Conservation (phyloP, 345 rosid species). For the Salix caprea region DNA sequence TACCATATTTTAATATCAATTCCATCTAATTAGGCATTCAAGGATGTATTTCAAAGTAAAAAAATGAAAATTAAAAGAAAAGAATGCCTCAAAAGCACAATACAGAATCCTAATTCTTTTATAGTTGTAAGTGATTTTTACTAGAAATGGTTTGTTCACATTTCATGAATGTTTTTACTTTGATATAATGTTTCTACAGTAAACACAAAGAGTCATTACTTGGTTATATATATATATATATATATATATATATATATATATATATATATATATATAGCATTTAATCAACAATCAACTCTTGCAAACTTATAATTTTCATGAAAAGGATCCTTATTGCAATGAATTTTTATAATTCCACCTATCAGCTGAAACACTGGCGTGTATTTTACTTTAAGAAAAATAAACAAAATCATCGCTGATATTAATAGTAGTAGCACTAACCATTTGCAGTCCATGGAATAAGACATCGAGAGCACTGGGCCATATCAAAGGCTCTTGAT, state of each 20-base stretch:
- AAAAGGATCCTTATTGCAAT: not conserved
- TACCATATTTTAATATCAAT: too few relatives aligned
- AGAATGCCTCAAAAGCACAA: too few relatives aligned
- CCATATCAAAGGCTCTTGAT: constrained; percentile 94
- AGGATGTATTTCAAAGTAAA: too few relatives aligned
- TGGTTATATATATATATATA: too few relatives aligned
- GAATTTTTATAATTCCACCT: not conserved
- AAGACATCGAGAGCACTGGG: constrained; percentile 94
- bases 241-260: too few relatives aligned
- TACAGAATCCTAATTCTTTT: too few relatives aligned
- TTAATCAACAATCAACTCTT: not conserved
- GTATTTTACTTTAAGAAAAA: not conserved
- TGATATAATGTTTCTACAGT: not conserved
- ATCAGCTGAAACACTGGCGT: not conserved
- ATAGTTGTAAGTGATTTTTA: not conserved
- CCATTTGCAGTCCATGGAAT: constrained; percentile 92
- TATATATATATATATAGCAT: too few relatives aligned
- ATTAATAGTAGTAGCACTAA: constrained; percentile 20
- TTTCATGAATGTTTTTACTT: not conserved
- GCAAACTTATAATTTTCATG: not conserved
- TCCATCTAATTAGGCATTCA: too few relatives aligned
- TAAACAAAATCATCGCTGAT: not conserved
- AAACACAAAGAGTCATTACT: not conserved
- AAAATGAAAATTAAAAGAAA: too few relatives aligned
- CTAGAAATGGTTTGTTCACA: not conserved